Evolutionary conservation across 1,284 basidiomycete genomes (phyloP), one percentile per base, ranked within the genome.

Genomic region (Tylopilus sp.): DNA sequence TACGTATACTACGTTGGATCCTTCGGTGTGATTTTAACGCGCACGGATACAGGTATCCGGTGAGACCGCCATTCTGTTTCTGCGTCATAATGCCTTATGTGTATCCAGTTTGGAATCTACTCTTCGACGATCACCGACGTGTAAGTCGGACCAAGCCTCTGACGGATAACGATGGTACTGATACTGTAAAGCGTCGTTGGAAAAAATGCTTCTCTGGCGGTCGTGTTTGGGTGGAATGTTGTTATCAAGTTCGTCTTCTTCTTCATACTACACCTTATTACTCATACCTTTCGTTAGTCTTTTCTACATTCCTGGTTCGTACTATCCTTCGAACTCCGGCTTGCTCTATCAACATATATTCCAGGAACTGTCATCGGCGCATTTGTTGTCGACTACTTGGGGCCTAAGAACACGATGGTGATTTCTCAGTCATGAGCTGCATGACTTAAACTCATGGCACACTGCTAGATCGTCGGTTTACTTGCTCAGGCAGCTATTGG

Each of bases 401-500:
- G 87, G 0, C 83, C 88, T 4, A 89, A 88, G 69, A 77, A 78
- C 52, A 85, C 84, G 12, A 88, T 92, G 85, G 83, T 84, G 55
- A 55, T 61, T 44, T 48, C 7, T 1, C 36, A 33, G 26, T 35
- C 26, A 12, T 39, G 10, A 9, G 14, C 24, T n/a, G 10, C 29
- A 17, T 34, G 11, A n/a, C 24, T 8, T 43, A 37, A 55, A 24
- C 37, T 48, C 18, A 54, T 46, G 24, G 38, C 15, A 36, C 35
- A 24, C 42, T 36, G 38, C 35, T 50, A 85, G 82, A 88, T 91
- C 60, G 61, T 68, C 28, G 90, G 89, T 34, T 75, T 91, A 17
- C 44, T 91, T 43, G 63, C 73, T 49, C 91, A 88, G 71, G 81
- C 84, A 5, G 51, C 90, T 59, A 73, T 89, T 59, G 85, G 91